Percentiles rank a stretch among this genome's conserved stretches.
Evolutionary conservation across 2,329 filamentous ascomycete genomes (phyloP).

Genomic region (Cladosporium colombiae): DNA sequence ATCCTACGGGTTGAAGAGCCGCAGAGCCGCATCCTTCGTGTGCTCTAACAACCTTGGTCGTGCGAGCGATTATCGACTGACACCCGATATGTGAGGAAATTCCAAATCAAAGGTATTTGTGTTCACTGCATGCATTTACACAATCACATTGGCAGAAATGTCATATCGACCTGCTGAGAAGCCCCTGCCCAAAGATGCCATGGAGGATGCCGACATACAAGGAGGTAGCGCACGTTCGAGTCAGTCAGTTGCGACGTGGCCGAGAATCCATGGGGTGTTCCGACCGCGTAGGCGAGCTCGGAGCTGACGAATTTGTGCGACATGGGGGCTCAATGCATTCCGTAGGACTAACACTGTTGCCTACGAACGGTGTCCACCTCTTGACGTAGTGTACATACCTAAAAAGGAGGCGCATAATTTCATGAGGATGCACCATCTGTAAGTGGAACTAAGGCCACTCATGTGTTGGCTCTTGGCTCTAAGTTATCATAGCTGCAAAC

Average conservation of each 20-base stretch:
- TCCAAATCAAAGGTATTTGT: too few relatives aligned
- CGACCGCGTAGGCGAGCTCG: neutral
- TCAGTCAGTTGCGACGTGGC: neutral
- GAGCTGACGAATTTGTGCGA: neutral
- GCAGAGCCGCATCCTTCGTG: neutral
- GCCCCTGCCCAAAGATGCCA: neutral
- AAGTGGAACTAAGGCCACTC: neutral
- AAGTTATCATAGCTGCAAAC: neutral
- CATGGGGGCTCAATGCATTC: neutral
- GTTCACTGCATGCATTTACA: neutral
- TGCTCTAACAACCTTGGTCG: neutral
- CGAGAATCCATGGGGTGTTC: neutral
- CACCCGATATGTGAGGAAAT: too few relatives aligned
- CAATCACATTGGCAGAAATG: neutral
- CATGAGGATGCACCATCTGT: neutral
- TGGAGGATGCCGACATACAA: neutral
- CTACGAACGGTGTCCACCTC: neutral
- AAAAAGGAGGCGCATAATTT: neutral
- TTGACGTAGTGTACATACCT: neutral
- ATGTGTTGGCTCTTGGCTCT: neutral
- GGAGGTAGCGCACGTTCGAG: neutral
- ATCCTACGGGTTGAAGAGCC: neutral
- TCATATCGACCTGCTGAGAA: neutral
- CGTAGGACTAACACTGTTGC: neutral
- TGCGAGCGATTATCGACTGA: too few relatives aligned